Percentiles rank a stretch among this genome's conserved stretches.
phyloP scores from a whole-genome alignment of 306 rosid species.

The Argentina anserina region DNA sequence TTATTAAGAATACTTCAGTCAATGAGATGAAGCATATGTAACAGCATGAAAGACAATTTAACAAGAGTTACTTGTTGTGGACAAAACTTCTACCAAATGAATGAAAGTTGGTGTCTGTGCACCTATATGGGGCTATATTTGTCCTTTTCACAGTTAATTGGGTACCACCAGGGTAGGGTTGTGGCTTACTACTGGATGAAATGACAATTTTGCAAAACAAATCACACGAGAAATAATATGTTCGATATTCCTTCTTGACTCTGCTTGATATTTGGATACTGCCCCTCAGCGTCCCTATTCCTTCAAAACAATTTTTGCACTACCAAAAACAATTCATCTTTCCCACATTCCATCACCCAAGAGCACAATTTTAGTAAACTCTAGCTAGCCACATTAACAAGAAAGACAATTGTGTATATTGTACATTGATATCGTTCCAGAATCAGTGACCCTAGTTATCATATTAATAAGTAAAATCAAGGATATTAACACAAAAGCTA shows the following conservation, averaged over 20 bases:
- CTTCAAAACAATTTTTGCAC: background rate
- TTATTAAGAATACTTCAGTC: background rate
- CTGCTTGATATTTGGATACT: background rate
- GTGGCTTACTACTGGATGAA: background rate
- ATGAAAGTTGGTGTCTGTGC: background rate
- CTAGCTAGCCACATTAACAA: background rate
- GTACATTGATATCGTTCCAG: background rate
- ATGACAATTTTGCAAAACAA: background rate
- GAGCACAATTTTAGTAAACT: background rate
- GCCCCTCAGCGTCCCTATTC: background rate
- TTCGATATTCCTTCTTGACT: background rate
- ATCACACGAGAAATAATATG: background rate
- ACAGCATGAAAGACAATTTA: background rate
- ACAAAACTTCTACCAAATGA: background rate
- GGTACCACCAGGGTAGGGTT: background rate
- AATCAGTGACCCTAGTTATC: slow-evolving; percentile 1
- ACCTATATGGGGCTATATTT: background rate
- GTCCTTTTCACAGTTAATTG: background rate
- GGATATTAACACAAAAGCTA: background rate
- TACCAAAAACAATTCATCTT: background rate
- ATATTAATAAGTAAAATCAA: slow-evolving; percentile 1
- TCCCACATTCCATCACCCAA: background rate
- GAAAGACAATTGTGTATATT: background rate
- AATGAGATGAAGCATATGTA: background rate
- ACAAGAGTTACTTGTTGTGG: background rate